These are phyloP conservation scores for Aspergillus nomiae DNA, from an alignment of 2,329 filamentous ascomycete genomes.

Conservation along the genomic window DNA sequence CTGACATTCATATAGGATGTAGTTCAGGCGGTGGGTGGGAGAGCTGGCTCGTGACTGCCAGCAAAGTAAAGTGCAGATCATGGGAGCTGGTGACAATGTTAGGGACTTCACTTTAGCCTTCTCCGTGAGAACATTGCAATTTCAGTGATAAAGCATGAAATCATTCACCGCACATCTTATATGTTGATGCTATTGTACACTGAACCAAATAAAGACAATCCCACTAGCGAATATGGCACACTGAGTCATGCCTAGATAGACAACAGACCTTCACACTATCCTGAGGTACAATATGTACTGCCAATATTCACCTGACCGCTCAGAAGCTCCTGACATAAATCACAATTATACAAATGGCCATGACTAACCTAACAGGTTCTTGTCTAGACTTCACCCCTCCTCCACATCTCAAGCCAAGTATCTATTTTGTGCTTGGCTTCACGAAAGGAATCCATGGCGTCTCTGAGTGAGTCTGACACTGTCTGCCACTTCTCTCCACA, in stretches of 20 bases:
- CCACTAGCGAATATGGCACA: neutral
- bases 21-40: conserved; percentile 2
- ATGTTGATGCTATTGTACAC: neutral
- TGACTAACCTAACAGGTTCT: neutral
- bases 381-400: neutral
- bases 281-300: neutral
- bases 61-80: neutral
- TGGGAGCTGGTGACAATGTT: neutral
- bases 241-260: neutral
- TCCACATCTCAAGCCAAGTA: conserved; percentile 19
- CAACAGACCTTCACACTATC: neutral
- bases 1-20: neutral
- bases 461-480: conserved; percentile 22
- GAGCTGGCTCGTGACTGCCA: neutral
- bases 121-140: neutral
- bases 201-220: neutral
- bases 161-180: neutral
- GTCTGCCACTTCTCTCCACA: conserved; percentile 61
- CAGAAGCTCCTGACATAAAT: too few relatives aligned
- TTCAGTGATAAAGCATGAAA: neutral
- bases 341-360: neutral
- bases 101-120: neutral
- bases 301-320: neutral
- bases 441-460: neutral
- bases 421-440: conserved; percentile 19